These are phyloP conservation scores for Galerina sulciceps DNA, from an alignment of 768 basidiomycete species.

Conservation along the genomic window DNA sequence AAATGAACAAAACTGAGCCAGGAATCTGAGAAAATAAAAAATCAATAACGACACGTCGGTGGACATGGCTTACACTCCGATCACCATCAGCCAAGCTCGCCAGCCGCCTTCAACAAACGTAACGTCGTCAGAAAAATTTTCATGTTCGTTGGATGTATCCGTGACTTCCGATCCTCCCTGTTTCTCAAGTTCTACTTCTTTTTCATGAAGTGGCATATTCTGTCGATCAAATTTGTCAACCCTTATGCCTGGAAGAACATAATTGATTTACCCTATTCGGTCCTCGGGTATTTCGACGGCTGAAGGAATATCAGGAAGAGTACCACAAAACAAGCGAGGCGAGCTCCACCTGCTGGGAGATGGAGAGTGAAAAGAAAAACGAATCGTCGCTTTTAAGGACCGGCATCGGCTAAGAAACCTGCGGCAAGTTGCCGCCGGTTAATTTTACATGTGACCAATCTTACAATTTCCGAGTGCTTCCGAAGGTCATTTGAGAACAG, in stretches of 20 bases:
- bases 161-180: background rate
- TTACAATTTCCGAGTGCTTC: background rate
- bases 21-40: conserved; percentile 30
- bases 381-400: background rate
- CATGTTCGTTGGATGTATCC: conserved; percentile 3
- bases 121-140: background rate
- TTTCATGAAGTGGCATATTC: conserved; percentile 5
- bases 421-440: conserved; percentile 4
- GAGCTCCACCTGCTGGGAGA: background rate
- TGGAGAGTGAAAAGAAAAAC: background rate
- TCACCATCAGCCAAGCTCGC: conserved; percentile 45
- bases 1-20: conserved; percentile 48
- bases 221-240: background rate
- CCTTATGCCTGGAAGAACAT: no score
- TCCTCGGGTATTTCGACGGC: no score
- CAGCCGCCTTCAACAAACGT: conserved; percentile 42
- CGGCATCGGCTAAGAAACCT: conserved; percentile 2
- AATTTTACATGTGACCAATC: conserved; percentile 10
- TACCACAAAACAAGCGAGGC: no score
- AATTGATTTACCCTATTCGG: no score
- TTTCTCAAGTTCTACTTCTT: background rate
- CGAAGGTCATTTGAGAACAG: conserved; percentile 4
- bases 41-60: background rate
- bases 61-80: conserved; percentile 42
- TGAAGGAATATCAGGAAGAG: no score